These are phyloP conservation scores for Exophiala sp. DNA, from an alignment of 2,329 filamentous ascomycete species.

Conservation along the genomic window DNA sequence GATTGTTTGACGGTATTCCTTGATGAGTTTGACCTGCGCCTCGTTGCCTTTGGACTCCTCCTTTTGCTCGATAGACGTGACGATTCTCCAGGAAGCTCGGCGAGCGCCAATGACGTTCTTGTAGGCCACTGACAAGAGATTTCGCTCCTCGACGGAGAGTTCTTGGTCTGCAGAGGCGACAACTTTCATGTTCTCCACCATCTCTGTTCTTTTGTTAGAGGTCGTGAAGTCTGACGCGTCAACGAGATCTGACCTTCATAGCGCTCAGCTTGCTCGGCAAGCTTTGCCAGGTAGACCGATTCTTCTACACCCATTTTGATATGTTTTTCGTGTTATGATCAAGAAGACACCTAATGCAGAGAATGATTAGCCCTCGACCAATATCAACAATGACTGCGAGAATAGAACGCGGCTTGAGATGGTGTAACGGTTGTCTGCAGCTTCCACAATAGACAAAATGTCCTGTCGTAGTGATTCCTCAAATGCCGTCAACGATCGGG, in stretches of 20 bases:
- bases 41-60: slow-evolving; percentile 99
- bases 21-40: slow-evolving; percentile 83
- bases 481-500: slow-evolving; percentile 1
- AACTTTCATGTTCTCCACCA: slow-evolving; percentile 99
- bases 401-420: not conserved
- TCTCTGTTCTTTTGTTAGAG: slow-evolving; percentile 60
- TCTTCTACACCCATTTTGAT: slow-evolving; percentile 97
- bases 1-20: slow-evolving; percentile 98
- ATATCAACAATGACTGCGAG: not conserved
- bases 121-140: slow-evolving; percentile 95
- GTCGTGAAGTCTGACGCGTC: not conserved
- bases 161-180: slow-evolving; percentile 84
- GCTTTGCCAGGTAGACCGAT: slow-evolving; percentile 99
- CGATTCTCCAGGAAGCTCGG: slow-evolving; percentile 97
- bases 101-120: slow-evolving; percentile 98
- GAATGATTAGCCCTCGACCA: slow-evolving; percentile 16
- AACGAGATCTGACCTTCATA: slow-evolving; percentile 80
- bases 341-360: slow-evolving; percentile 18
- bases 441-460: not conserved
- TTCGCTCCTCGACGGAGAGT: slow-evolving; percentile 90
- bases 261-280: slow-evolving; percentile 99
- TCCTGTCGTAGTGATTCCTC: slow-evolving; percentile 1
- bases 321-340: slow-evolving; percentile 5
- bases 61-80: slow-evolving; percentile 98
- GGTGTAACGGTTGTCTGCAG: not conserved